A percentile compares a stretch with the other conserved stretches of the same genome.
phyloP scores from a whole-genome alignment of 23 red algal species.

The Gracilaria caudata region DNA sequence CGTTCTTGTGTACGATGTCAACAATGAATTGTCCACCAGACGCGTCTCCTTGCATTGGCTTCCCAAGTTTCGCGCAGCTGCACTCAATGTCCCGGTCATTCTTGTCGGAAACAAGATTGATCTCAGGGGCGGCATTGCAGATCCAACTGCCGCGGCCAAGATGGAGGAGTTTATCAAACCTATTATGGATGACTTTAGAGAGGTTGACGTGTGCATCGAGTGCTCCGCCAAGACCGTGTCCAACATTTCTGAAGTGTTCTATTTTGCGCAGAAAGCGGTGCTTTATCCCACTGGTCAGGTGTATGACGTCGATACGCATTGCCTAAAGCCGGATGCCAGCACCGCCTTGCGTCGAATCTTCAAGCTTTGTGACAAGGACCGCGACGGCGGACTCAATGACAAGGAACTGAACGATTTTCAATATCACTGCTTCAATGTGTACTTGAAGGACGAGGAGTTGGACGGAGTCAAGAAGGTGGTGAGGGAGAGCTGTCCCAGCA shows the following conservation, averaged over 20 bases:
- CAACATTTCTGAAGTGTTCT: slow-evolving; percentile 97
- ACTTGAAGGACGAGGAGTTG: slow-evolving; percentile 80
- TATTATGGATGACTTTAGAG: slow-evolving; percentile 93
- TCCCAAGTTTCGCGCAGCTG: slow-evolving; percentile 59
- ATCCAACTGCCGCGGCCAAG: slow-evolving; percentile 61
- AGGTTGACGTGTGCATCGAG: slow-evolving; percentile 97
- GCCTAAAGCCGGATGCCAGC: slow-evolving; percentile 65
- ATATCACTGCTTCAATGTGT: slow-evolving; percentile 90
- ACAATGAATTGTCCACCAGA: slow-evolving; percentile 67
- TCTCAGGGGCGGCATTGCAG: slow-evolving; percentile 63
- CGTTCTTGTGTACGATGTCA: slow-evolving; percentile 95
- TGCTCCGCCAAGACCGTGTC: slow-evolving; percentile 95
- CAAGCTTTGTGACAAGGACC: slow-evolving; percentile 92
- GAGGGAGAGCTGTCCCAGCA: slow-evolving; percentile 66
- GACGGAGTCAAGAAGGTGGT: slow-evolving; percentile 99
- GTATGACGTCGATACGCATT: slow-evolving; percentile 86
- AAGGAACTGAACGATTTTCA: slow-evolving; percentile 99
- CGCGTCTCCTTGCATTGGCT: slow-evolving; percentile 83
- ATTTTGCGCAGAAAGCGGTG: slow-evolving; percentile 96
- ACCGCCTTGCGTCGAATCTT: slow-evolving; percentile 92
- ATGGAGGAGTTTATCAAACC: slow-evolving; percentile 97
- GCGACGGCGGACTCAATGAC: slow-evolving; percentile 92
- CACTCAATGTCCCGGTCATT: slow-evolving; percentile 79
- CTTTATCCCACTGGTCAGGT: slow-evolving; percentile 94
- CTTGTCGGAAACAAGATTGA: slow-evolving; percentile 99